Conservation (phyloP, 2,329 filamentous ascomycete genomes). For the Scedosporium dehoogii region DNA sequence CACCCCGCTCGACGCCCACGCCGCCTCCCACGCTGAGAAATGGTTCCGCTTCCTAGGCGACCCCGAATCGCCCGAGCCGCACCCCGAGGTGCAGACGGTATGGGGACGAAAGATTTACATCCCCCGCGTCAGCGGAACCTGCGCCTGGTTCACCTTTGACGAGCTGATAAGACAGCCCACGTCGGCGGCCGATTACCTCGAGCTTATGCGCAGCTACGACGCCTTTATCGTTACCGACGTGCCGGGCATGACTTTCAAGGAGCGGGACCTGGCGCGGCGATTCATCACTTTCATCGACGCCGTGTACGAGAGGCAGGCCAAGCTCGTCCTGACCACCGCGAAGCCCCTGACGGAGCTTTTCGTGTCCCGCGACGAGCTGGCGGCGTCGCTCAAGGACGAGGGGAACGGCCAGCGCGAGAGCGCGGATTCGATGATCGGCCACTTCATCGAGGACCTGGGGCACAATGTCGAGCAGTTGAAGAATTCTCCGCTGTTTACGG, state of each 20-base stretch:
- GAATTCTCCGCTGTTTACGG: conserved; percentile 76
- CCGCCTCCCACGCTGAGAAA: conserved; percentile 73
- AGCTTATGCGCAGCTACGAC: conserved; percentile 81
- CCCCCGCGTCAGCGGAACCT: conserved; percentile 75
- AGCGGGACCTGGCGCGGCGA: conserved; percentile 77
- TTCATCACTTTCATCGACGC: conserved; percentile 99
- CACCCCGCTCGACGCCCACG: conserved; percentile 70
- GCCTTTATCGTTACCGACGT: conserved; percentile 88
- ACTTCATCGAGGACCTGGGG: conserved; percentile 79
- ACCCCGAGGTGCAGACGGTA: conserved; percentile 68
- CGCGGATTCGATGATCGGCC: conserved; percentile 55
- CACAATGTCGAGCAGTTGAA: conserved; percentile 79
- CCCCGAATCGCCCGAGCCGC: conserved; percentile 62
- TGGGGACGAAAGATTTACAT: conserved; percentile 90
- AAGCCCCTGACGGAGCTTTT: conserved; percentile 82
- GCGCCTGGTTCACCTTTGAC: conserved; percentile 85
- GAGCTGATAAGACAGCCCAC: conserved; percentile 84
- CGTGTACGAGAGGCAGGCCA: conserved; percentile 86
- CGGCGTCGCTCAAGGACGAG: conserved; percentile 39
- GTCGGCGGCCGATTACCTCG: conserved; percentile 89
- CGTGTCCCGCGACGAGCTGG: conserved; percentile 61
- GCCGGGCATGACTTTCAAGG: conserved; percentile 79
- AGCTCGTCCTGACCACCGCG: conserved; percentile 84
- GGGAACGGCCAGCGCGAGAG: conserved; percentile 10
- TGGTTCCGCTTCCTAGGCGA: conserved; percentile 96